phyloP scores from a whole-genome alignment of 2,329 filamentous ascomycete species.

The Curvularia sp. region DNA sequence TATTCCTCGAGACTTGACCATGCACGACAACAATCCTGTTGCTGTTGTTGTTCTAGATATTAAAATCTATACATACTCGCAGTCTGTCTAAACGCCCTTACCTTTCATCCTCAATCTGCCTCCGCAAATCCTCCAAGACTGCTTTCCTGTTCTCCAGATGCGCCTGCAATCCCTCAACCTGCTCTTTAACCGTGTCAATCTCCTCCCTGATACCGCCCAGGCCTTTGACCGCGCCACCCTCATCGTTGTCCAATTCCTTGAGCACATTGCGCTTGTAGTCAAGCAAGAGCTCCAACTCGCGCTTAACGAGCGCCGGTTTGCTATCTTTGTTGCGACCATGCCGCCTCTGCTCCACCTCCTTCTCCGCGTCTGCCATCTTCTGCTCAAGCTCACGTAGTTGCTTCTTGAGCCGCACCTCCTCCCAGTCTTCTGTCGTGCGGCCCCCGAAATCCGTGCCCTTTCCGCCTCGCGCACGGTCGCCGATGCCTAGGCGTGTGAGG shows the following conservation, averaged over 20 bases:
- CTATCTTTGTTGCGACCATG: constrained; percentile 69
- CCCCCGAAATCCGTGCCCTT: constrained; percentile 89
- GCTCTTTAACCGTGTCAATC: constrained; percentile 87
- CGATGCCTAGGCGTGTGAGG: constrained; percentile 82
- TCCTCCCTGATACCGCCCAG: constrained; percentile 84
- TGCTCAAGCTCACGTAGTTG: constrained; percentile 88
- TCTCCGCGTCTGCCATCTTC: constrained; percentile 84
- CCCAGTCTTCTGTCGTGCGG: constrained; percentile 91
- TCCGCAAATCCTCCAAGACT: constrained; percentile 75
- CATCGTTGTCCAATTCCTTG: constrained; percentile 75
- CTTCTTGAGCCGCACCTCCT: constrained; percentile 93
- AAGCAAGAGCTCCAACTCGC: constrained; percentile 89
- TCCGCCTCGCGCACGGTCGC: constrained; percentile 70
- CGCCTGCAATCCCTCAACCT: constrained; percentile 86
- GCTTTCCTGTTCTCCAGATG: constrained; percentile 81
- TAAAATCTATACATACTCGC: not conserved
- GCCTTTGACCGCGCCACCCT: constrained; percentile 67
- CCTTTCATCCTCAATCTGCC: constrained; percentile 89
- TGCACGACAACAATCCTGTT: not conserved
- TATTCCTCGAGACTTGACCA: not conserved
- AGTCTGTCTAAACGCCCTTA: constrained; percentile 46
- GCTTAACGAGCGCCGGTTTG: constrained; percentile 90
- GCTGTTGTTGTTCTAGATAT: not conserved
- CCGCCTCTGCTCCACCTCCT: constrained; percentile 67
- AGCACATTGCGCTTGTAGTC: constrained; percentile 91